Evolutionary conservation across 805 yeast species (phyloP).

Genomic region (Candida sanyiensis): DNA sequence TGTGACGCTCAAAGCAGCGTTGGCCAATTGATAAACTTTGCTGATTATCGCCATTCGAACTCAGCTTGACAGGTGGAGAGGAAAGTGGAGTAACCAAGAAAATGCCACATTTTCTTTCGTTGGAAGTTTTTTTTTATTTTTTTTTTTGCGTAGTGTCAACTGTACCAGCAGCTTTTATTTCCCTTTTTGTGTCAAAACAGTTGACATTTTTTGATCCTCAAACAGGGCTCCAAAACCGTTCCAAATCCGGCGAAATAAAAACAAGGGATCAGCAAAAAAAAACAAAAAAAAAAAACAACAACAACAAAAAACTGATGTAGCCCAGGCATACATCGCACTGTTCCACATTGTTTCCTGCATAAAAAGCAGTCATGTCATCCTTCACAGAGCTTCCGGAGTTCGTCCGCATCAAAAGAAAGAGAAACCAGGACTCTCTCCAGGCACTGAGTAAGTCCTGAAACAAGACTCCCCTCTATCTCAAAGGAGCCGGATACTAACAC

Average conservation of each 20-base stretch:
- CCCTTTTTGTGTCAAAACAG: not conserved
- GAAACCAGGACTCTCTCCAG: constrained; percentile 84
- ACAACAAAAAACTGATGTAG: not conserved
- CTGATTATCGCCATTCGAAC: too few relatives aligned
- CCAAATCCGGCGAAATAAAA: not conserved
- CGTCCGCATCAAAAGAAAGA: constrained; percentile 78
- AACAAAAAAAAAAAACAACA: not conserved
- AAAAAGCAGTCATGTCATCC: not conserved
- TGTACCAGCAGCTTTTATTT: not conserved
- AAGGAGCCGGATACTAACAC: constrained; percentile 2
- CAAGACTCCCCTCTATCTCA: not conserved
- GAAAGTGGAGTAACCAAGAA: not conserved
- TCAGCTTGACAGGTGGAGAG: too few relatives aligned
- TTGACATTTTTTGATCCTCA: too few relatives aligned
- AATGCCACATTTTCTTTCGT: too few relatives aligned
- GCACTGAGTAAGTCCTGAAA: constrained; percentile 45
- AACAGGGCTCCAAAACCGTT: not conserved
- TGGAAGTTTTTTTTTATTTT: too few relatives aligned
- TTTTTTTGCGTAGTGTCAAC: too few relatives aligned
- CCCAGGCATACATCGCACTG: not conserved
- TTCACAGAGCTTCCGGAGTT: constrained; percentile 42
- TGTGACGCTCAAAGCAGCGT: constrained; percentile 1
- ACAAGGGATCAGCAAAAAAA: too few relatives aligned
- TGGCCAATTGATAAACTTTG: constrained; percentile 6
- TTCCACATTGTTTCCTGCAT: too few relatives aligned